Conservation (phyloP, 176 grass and related monocot genomes). For the Tillandsia fasciculata region DNA sequence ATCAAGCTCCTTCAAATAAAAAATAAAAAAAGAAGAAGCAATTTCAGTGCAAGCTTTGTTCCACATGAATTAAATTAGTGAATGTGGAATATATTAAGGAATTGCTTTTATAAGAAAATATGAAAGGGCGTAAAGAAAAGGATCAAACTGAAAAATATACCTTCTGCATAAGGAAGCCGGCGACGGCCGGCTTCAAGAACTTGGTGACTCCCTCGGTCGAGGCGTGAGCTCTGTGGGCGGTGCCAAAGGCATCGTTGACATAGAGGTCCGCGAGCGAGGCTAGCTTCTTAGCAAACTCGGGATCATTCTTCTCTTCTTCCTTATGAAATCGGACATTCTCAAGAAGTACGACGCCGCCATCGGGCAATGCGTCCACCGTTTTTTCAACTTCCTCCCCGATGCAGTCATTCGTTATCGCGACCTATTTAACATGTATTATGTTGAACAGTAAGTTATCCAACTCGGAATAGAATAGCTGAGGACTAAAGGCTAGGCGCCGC, state of each 20-base stretch:
- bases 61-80: not conserved
- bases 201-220: constrained; percentile 43
- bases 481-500: no score
- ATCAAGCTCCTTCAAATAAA: constrained; percentile 26
- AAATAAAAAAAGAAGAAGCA: constrained; percentile 6
- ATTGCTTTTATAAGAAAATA: no score
- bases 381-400: constrained; percentile 39
- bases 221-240: constrained; percentile 43
- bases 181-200: constrained; percentile 36
- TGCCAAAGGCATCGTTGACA: constrained; percentile 47
- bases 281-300: constrained; percentile 42
- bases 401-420: constrained; percentile 36
- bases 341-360: constrained; percentile 37
- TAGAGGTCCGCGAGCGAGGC: constrained; percentile 39
- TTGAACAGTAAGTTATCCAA: no score
- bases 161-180: constrained; percentile 45
- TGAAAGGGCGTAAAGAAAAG: not conserved
- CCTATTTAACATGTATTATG: constrained; percentile 16
- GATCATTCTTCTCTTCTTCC: constrained; percentile 49
- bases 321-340: constrained; percentile 47
- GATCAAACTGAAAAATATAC: constrained; percentile 14
- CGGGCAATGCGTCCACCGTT: constrained; percentile 30
- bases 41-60: not conserved
- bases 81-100: no score
- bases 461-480: no score